Evolutionary conservation across 192 early-diverging fungal genomes (phyloP), one percentile per base, ranked within the genome.

Genomic region (Podila epigama): DNA sequence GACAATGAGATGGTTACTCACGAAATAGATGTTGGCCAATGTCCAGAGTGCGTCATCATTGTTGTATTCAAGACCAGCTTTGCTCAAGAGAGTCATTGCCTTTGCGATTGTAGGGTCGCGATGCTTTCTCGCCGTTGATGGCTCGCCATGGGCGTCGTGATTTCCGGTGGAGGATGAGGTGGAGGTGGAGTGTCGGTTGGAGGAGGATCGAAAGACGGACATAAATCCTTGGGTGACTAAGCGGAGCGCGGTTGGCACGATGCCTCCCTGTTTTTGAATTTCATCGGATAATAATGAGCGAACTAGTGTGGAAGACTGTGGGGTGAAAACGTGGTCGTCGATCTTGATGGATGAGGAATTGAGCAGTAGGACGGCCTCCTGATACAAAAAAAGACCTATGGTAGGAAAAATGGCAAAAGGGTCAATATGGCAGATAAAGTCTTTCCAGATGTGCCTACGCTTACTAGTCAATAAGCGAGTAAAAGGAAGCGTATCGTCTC

Each of bases 21-120:
- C 91, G 81, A 94, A 85, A 59, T 86, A 71, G 72, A 95, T 91
- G 29, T 94, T 89, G 20, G 88, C 94, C 33, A 93, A 75, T 28
- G 83, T 79, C 75, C 86, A 83, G 20, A 87, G 64, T 2, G 93
- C 88, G 58, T 89, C 90, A 48, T 83, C 68, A 48, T 89, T 63
- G 2, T 61, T 57, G 58, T 80, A 69, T 7, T 84, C 69, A 41
- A 79, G 67, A 37, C 73, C 89, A 37, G 90, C 81, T 50, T 70
- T 53, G 22, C 80, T 44, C 4, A 92, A 62, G 25, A 86, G 44
- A 39, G 69, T 63, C 28, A 83, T 68, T 3, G 86, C 86, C 22
- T 40, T 66, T 27, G 44, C 65, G 5, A 82, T 58, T 13, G 25
- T 66, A 29, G 61, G 66, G 39, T 82, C 51, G 18, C 68, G 18